A percentile compares a stretch with the other conserved stretches of the same genome.
These are phyloP conservation scores for Solanum medicagineum DNA, from an alignment of 257 asterid species.

Conservation along the genomic window DNA sequence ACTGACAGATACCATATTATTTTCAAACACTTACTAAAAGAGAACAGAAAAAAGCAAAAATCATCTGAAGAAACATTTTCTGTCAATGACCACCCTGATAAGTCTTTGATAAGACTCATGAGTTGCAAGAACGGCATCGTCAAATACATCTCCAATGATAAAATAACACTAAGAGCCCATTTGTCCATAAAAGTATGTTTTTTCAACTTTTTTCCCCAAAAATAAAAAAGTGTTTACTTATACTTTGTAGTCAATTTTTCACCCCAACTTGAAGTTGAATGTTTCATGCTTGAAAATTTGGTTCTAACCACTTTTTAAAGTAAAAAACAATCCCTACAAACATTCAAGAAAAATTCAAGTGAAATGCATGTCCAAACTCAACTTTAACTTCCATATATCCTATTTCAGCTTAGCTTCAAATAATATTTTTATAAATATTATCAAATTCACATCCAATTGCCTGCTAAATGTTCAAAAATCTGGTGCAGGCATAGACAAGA, in stretches of 20 bases:
- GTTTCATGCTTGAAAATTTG: not conserved
- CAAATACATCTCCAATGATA: not conserved
- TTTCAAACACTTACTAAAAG: not conserved
- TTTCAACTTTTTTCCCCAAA: too few relatives aligned
- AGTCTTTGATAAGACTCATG: not conserved
- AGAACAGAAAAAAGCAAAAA: not conserved
- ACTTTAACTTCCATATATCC: not conserved
- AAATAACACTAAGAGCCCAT: not conserved
- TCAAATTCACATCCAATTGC: not conserved
- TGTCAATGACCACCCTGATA: not conserved
- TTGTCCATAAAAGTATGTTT: not conserved
- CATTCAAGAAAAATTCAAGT: not conserved
- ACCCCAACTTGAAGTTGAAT: not conserved
- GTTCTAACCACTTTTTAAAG: not conserved
- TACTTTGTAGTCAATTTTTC: not conserved
- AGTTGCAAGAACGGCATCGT: not conserved
- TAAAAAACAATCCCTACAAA: not conserved
- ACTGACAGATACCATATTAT: not conserved
- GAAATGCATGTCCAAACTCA: not conserved
- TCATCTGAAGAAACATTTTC: not conserved
- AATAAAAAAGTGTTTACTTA: not conserved
- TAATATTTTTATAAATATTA: not conserved
- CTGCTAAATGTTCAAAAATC: not conserved
- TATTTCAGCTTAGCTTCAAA: not conserved
- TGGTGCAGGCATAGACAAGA: not conserved